Evolutionary conservation across 441 rosid genomes (phyloP).

Genomic region (Metrosideros polymorpha): DNA sequence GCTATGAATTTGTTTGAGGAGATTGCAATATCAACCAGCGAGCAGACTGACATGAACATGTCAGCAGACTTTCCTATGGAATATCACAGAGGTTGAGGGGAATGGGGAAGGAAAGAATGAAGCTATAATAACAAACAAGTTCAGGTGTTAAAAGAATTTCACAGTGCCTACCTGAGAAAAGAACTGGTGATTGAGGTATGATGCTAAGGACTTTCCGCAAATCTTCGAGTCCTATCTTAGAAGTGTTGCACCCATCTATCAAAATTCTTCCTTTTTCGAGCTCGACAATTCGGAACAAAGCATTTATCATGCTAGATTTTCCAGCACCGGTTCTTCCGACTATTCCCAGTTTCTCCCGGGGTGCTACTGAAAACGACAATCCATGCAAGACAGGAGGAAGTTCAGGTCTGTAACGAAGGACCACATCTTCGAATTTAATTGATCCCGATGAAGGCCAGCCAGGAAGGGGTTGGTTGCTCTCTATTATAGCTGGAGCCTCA

Average conservation of each 20-base stretch:
- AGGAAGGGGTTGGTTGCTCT: slow-evolving; percentile 76
- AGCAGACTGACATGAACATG: neutral
- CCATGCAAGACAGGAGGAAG: slow-evolving; percentile 90
- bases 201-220: slow-evolving; percentile 88
- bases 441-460: slow-evolving; percentile 96
- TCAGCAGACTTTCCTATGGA: neutral
- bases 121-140: neutral
- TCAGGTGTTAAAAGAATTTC: neutral
- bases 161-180: slow-evolving; percentile 66
- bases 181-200: slow-evolving; percentile 92
- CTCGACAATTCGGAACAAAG: slow-evolving; percentile 86
- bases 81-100: neutral
- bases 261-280: slow-evolving; percentile 75
- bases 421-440: slow-evolving; percentile 74
- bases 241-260: slow-evolving; percentile 65
- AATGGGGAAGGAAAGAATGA: neutral
- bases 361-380: slow-evolving; percentile 58
- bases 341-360: slow-evolving; percentile 81
- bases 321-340: slow-evolving; percentile 99
- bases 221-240: slow-evolving; percentile 74
- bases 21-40: neutral
- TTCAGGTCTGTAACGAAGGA: slow-evolving; percentile 80
- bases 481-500: slow-evolving; percentile 70
- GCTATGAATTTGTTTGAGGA: neutral
- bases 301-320: slow-evolving; percentile 89